Evolutionary conservation across 1,139 yeast genomes (phyloP).

Genomic region (Debaryomyces fabryi): DNA sequence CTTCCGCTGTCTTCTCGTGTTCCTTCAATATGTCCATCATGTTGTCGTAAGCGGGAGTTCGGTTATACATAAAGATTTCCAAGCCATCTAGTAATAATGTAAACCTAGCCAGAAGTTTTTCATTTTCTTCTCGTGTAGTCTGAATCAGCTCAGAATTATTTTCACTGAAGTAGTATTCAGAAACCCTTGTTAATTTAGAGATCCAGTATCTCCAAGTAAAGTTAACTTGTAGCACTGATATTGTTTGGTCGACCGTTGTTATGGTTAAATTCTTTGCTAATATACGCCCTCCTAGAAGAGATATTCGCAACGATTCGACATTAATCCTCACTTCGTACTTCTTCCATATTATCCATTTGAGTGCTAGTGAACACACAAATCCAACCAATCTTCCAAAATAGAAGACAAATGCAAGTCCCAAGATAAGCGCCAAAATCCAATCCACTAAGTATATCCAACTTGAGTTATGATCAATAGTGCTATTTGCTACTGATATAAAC

Average conservation of each 20-base stretch:
- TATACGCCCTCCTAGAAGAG: slow-evolving; percentile 80
- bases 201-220: slow-evolving; percentile 93
- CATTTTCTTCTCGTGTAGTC: slow-evolving; percentile 33
- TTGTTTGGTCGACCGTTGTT: slow-evolving; percentile 69
- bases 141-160: slow-evolving; percentile 24
- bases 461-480: slow-evolving; percentile 40
- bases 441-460: slow-evolving; percentile 85
- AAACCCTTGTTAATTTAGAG: slow-evolving; percentile 50
- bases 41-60: slow-evolving; percentile 74
- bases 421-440: slow-evolving; percentile 71
- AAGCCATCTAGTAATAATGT: slow-evolving; percentile 68
- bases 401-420: slow-evolving; percentile 68
- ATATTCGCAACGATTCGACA: slow-evolving; percentile 72
- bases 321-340: slow-evolving; percentile 56
- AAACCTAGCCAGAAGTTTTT: slow-evolving; percentile 61
- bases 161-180: slow-evolving; percentile 37
- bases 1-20: slow-evolving; percentile 17
- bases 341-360: slow-evolving; percentile 68
- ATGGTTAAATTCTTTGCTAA: slow-evolving; percentile 75
- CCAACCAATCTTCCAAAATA: slow-evolving; percentile 78
- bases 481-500: slow-evolving; percentile 23
- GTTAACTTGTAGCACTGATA: slow-evolving; percentile 68
- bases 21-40: slow-evolving; percentile 50
- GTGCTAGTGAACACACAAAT: slow-evolving; percentile 50
- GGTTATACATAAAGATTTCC: slow-evolving; percentile 80